Evolutionary conservation across 2,329 filamentous ascomycete species (phyloP).

Genomic region (Akanthomyces uredinophilus): DNA sequence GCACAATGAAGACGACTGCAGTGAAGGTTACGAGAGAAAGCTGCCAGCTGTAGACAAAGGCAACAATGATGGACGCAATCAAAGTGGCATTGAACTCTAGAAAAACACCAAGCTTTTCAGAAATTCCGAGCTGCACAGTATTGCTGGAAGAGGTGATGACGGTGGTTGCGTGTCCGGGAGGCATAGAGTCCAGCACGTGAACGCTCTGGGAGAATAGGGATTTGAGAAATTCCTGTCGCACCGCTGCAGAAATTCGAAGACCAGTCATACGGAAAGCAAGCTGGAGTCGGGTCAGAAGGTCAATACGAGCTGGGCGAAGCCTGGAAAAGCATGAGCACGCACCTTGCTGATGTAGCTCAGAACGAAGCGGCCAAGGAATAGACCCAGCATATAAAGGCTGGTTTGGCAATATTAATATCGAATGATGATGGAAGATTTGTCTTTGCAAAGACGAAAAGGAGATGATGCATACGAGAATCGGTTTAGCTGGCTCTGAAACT

Average conservation of each 20-base stretch:
- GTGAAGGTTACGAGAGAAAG: constrained; percentile 55
- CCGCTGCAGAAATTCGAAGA: constrained; percentile 54
- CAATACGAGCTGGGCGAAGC: neutral
- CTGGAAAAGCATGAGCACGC: neutral
- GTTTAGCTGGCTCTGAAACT: neutral
- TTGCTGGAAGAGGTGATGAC: constrained; percentile 62
- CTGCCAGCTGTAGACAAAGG: constrained; percentile 53
- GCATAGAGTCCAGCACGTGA: constrained; percentile 62
- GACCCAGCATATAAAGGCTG: constrained; percentile 55
- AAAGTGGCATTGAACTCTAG: constrained; percentile 52
- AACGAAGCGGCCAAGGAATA: constrained; percentile 64
- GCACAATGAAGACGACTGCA: constrained; percentile 49
- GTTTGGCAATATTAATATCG: no score
- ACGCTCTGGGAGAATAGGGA: constrained; percentile 61
- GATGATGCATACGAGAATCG: neutral
- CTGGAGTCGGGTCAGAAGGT: constrained; percentile 26
- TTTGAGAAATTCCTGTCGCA: constrained; percentile 60
- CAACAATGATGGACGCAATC: constrained; percentile 47
- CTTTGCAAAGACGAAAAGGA: constrained; percentile 27
- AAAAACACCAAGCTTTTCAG: constrained; percentile 56
- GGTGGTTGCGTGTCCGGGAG: constrained; percentile 54
- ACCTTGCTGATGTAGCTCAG: constrained; percentile 58
- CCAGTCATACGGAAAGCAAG: constrained; percentile 58
- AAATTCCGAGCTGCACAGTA: constrained; percentile 59
- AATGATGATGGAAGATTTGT: no score